phyloP scores from a whole-genome alignment of 2,329 filamentous ascomycete genomes.

The Mycosphaerelloides madeirae region DNA sequence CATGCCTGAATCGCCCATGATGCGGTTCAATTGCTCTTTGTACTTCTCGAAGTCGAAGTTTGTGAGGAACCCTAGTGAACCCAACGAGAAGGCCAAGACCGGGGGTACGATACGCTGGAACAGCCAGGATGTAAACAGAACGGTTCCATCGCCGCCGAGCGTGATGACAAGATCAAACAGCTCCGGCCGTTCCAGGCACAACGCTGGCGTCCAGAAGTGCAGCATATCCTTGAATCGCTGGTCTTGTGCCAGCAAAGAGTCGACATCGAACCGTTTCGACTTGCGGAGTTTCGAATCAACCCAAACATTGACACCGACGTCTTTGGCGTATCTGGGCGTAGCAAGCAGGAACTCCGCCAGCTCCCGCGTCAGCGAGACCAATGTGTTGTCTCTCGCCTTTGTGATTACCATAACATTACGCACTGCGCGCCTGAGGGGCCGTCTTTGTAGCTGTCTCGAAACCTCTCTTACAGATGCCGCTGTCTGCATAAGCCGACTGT shows the following conservation, averaged over 20 bases:
- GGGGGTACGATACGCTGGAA: conserved; percentile 85
- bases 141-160: conserved; percentile 79
- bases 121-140: conserved; percentile 85
- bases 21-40: conserved; percentile 75
- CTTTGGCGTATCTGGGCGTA: conserved; percentile 82
- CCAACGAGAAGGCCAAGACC: conserved; percentile 77
- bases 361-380: conserved; percentile 84
- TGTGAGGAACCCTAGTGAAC: conserved; percentile 82
- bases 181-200: conserved; percentile 90
- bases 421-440: conserved; percentile 87
- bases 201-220: conserved; percentile 90
- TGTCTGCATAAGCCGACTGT: conserved; percentile 90
- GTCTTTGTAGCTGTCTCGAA: conserved; percentile 86
- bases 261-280: conserved; percentile 80
- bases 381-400: conserved; percentile 89
- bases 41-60: conserved; percentile 85
- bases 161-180: conserved; percentile 93
- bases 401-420: conserved; percentile 97
- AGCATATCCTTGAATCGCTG: conserved; percentile 76
- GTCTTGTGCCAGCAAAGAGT: conserved; percentile 67
- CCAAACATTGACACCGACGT: conserved; percentile 92
- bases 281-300: conserved; percentile 92
- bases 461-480: conserved; percentile 93
- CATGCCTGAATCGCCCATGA: conserved; percentile 96
- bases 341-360: conserved; percentile 80